Conservation (phyloP, 1,284 basidiomycete species). For the Waitea zeae region DNA sequence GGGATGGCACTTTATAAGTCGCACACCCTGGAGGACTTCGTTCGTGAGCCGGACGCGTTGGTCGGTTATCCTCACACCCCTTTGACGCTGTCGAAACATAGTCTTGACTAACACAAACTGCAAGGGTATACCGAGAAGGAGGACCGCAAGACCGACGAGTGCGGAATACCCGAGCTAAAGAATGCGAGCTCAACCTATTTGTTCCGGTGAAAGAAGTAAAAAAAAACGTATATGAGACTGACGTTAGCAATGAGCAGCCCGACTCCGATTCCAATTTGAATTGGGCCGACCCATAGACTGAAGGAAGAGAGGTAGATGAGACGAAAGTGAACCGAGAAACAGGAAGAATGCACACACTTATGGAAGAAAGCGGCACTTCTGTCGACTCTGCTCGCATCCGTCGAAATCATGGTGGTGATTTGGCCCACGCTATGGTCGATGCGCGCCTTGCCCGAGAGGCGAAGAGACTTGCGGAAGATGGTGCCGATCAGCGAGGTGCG, state of each 20-base stretch:
- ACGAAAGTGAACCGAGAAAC: too few relatives aligned
- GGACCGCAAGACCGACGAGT: conserved; percentile 49
- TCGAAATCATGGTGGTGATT: conserved; percentile 56
- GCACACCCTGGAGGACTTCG: conserved; percentile 48
- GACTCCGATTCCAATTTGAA: conserved; percentile 40
- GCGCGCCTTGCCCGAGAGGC: conserved; percentile 47
- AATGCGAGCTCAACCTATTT: background rate
- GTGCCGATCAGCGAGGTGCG: conserved; percentile 44
- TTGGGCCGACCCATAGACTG: background rate
- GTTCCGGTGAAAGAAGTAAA: background rate
- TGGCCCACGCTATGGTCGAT: conserved; percentile 43
- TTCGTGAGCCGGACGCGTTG: conserved; percentile 45
- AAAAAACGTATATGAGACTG: conserved; percentile 7
- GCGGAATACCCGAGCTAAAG: conserved; percentile 43
- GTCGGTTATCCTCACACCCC: conserved; percentile 60
- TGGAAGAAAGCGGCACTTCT: conserved; percentile 11
- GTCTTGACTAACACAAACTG: conserved; percentile 43
- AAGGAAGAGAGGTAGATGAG: too few relatives aligned
- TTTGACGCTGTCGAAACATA: conserved; percentile 46
- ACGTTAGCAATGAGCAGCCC: conserved; percentile 48
- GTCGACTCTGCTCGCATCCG: conserved; percentile 39
- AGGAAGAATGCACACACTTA: conserved; percentile 10
- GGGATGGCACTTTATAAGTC: conserved; percentile 40
- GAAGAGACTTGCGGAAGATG: conserved; percentile 56
- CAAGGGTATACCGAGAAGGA: conserved; percentile 42